A percentile compares a stretch with the other conserved stretches of the same genome.
phyloP scores from a whole-genome alignment of 345 rosid genomes.

The Euphorbia lathyris region DNA sequence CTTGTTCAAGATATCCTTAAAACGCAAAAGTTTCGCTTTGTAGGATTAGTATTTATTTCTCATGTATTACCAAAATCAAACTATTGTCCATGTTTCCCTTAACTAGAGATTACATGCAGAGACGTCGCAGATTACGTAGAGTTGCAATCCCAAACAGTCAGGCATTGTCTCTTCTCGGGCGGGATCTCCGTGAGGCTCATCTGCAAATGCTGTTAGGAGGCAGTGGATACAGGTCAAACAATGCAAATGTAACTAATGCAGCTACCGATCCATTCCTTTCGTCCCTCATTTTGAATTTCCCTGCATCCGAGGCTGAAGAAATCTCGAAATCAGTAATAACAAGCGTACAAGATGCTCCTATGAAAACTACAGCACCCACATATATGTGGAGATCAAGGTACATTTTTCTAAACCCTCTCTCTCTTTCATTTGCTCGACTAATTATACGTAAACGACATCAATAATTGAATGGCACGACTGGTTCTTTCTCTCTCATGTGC shows the following conservation, averaged over 20 bases:
- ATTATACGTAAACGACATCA: not conserved
- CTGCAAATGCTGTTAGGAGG: conserved; percentile 58
- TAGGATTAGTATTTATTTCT: not conserved
- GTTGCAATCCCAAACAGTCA: conserved; percentile 59
- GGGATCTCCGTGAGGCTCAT: conserved; percentile 66
- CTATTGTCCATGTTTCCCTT: conserved; percentile 25
- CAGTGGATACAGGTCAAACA: conserved; percentile 50
- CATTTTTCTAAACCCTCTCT: not conserved
- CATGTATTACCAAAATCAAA: conserved; percentile 6
- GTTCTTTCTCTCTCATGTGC: conserved; percentile 6
- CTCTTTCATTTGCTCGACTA: not conserved
- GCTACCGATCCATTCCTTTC: conserved; percentile 56
- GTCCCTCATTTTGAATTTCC: conserved; percentile 50
- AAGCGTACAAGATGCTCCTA: conserved; percentile 28
- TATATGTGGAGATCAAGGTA: conserved; percentile 60
- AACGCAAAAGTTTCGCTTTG: not conserved
- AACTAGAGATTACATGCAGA: conserved; percentile 57
- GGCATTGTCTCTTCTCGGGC: conserved; percentile 50
- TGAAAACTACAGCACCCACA: conserved; percentile 31
- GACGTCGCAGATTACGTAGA: conserved; percentile 53
- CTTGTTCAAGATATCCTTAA: conserved; percentile 60
- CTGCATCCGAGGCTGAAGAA: conserved; percentile 51
- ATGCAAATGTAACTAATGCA: conserved; percentile 37
- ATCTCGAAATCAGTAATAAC: conserved; percentile 43
- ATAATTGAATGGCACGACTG: not conserved